phyloP scores from a whole-genome alignment of 2,329 filamentous ascomycete species.

The Monosporascus ibericus region DNA sequence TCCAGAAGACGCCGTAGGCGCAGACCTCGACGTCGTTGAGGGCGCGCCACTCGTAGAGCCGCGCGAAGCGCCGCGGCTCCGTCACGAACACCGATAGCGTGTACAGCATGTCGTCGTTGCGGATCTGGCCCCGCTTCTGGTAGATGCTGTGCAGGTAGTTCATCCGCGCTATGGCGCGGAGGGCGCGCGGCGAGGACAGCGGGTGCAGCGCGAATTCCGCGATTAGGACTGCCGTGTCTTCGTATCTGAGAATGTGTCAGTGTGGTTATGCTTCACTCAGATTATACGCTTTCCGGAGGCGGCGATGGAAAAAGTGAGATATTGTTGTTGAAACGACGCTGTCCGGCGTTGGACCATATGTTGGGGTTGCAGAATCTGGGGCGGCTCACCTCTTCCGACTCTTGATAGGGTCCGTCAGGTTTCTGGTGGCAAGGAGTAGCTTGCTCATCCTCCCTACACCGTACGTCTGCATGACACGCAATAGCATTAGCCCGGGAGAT shows the following conservation, averaged over 20 bases:
- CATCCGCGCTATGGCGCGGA: conserved; percentile 30
- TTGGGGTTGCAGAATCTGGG: too few species aligned
- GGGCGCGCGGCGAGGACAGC: conserved; percentile 27
- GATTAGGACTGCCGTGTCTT: conserved; percentile 26
- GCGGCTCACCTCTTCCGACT: conserved; percentile 23
- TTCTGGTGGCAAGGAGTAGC: conserved; percentile 23
- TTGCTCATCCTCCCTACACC: conserved; percentile 25
- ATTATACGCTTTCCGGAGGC: background rate
- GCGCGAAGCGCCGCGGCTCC: conserved; percentile 59
- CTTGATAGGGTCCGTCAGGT: conserved; percentile 24
- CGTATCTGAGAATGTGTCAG: conserved; percentile 16
- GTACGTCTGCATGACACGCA: conserved; percentile 20
- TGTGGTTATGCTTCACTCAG: too few species aligned
- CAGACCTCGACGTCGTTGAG: conserved; percentile 63
- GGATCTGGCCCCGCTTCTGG: conserved; percentile 27
- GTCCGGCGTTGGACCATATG: too few species aligned
- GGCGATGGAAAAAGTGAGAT: background rate
- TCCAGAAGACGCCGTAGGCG: conserved; percentile 65
- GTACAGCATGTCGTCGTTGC: conserved; percentile 32
- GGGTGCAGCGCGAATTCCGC: conserved; percentile 27
- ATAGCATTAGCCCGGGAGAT: background rate
- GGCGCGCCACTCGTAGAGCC: conserved; percentile 63
- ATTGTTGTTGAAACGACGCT: too few species aligned
- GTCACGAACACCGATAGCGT: conserved; percentile 52
- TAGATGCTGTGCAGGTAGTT: conserved; percentile 33